Conservation (phyloP, 768 basidiomycete species). For the Imleria badia region DNA sequence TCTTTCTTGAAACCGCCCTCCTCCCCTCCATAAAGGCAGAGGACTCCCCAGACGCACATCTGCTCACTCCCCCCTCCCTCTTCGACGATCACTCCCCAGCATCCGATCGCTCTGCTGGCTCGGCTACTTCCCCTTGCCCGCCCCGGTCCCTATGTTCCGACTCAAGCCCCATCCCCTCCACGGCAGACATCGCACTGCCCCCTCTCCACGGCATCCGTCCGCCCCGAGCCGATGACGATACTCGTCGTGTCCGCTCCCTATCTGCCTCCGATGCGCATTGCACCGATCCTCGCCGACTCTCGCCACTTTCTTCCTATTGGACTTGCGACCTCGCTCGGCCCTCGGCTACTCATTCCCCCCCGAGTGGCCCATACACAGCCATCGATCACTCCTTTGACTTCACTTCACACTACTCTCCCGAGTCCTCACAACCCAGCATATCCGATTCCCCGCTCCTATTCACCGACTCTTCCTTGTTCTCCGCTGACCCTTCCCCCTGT, state of each 20-base stretch:
- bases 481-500: conserved; percentile 34
- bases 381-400: conserved; percentile 18
- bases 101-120: conserved; percentile 33
- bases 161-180: conserved; percentile 22
- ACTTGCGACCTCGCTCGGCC: conserved; percentile 24
- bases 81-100: conserved; percentile 33
- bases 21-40: conserved; percentile 57
- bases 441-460: conserved; percentile 33
- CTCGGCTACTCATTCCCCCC: conserved; percentile 26
- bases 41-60: conserved; percentile 44
- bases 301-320: conserved; percentile 33
- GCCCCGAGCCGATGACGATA: conserved; percentile 27
- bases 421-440: conserved; percentile 18
- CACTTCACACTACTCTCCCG: conserved; percentile 25
- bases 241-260: conserved; percentile 31
- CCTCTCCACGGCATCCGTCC: conserved; percentile 21
- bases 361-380: conserved; percentile 26
- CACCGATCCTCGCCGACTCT: conserved; percentile 34
- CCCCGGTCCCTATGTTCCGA: conserved; percentile 28
- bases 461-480: conserved; percentile 27
- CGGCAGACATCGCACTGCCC: conserved; percentile 27
- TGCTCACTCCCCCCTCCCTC: conserved; percentile 40
- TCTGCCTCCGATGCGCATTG: conserved; percentile 29
- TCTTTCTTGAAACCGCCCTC: conserved; percentile 50
- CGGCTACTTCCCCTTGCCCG: conserved; percentile 26